Base-by-base conservation (phyloP, 2,329 filamentous ascomycete genomes). In the Fusarium brachygibbosum region DNA sequence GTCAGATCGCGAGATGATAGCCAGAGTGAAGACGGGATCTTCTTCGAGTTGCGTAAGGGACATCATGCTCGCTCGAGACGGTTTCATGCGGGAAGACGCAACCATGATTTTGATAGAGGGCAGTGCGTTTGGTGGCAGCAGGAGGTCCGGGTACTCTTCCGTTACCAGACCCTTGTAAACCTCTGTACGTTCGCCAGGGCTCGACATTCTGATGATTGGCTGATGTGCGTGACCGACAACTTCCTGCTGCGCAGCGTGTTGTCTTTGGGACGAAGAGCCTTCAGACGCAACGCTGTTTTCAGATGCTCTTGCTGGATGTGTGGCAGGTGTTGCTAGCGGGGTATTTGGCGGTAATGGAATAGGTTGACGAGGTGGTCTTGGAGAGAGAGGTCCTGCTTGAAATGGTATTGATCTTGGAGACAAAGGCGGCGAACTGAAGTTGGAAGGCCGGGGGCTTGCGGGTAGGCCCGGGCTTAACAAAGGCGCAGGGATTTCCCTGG, bases 51-150 rank as follows among this genome's bases (percentile, higher is more conserved):
- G 90, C 51, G 89, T 95, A 13, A 94, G 83, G 3, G 90, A 92
- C 74, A 97, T 83, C 71, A 96, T 87, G 77, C 94, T 98, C 37
- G 93, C 90, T 68, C 95, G 86, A 1, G 95, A 97, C 16, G 95
- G 96, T 76, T 93, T 94, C 84, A 99, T 90, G n/a, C 96, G 90
- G 23, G 96, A 98, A 6, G 96, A 98, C 5, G 94, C 93, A 6
- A 98, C 95, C 77, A 88, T 93, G 48, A 98, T 90, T 68, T 92
- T 88, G 58, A 99, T 91, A 2, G 93, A 93, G 5, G 93, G 92
- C 10, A 99, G 84, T 8, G 94, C 94, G 77, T 97, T 97, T 0
- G 96, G 95, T 12, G 94, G 90, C 3, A 99, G 84, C 23, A 98
- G 82, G 10, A 98, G 85, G 66, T 93, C 92, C 1, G 95, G 94